Evolutionary conservation across 2,329 filamentous ascomycete genomes (phyloP).

Genomic region (Leptographium flavum): DNA sequence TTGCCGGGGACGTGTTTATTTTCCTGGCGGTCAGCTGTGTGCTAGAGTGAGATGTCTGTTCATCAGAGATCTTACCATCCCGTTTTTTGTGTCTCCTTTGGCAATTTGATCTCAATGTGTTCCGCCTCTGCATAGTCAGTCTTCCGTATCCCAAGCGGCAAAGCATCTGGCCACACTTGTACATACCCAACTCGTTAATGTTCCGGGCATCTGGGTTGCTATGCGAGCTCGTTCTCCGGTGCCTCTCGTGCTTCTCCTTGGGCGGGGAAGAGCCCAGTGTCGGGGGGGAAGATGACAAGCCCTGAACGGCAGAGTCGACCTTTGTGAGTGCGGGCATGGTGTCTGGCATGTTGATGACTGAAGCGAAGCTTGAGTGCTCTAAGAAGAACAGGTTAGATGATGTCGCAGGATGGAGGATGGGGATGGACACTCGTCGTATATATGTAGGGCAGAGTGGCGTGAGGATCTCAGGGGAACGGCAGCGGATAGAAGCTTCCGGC

Average conservation of each 20-base stretch:
- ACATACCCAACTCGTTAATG: conserved; percentile 72
- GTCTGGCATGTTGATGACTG: background rate
- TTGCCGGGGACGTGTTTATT: conserved; percentile 71
- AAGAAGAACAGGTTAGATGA: background rate
- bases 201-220: conserved; percentile 57
- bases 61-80: conserved; percentile 54
- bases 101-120: conserved; percentile 56
- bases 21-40: conserved; percentile 45
- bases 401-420: too few species aligned
- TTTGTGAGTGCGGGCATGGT: conserved; percentile 54
- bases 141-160: background rate
- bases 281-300: conserved; percentile 52
- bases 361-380: background rate
- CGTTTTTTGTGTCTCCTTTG: conserved; percentile 71
- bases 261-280: conserved; percentile 52
- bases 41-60: background rate
- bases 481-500: background rate
- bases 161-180: too few species aligned
- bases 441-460: background rate
- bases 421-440: background rate
- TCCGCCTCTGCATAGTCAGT: conserved; percentile 47
- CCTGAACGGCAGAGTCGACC: conserved; percentile 83
- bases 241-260: conserved; percentile 51
- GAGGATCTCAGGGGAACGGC: background rate
- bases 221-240: conserved; percentile 38